phyloP scores from a whole-genome alignment of 2,329 filamentous ascomycete species.

The Incumbomyces lentus region DNA sequence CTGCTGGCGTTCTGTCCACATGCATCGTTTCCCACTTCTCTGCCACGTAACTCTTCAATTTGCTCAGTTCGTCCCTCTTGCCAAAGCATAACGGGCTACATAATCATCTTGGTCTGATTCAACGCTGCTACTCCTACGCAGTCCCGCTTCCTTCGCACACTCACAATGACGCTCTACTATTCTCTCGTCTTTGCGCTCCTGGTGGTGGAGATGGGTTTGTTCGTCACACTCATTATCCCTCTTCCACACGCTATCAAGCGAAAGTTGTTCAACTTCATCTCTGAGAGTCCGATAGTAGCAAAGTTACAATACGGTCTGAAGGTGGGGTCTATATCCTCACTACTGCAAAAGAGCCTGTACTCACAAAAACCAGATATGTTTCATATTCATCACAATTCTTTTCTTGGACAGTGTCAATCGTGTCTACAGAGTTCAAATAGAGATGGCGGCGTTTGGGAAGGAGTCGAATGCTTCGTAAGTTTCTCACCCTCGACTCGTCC shows the following conservation, averaged over 20 bases:
- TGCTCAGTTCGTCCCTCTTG: no score
- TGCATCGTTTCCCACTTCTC: neutral
- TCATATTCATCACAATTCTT: constrained; percentile 96
- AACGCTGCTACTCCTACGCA: neutral
- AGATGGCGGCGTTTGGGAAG: constrained; percentile 65
- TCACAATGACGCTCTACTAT: constrained; percentile 55
- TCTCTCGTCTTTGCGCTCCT: constrained; percentile 39
- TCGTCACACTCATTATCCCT: constrained; percentile 53
- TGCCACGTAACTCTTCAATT: no score
- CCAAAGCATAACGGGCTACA: no score
- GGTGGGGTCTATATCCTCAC: constrained; percentile 41
- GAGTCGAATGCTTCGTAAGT: constrained; percentile 44
- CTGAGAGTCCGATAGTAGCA: constrained; percentile 71
- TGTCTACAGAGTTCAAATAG: constrained; percentile 91
- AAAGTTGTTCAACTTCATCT: constrained; percentile 92
- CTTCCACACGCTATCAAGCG: constrained; percentile 79
- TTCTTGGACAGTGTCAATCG: constrained; percentile 95
- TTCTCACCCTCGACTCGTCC: neutral
- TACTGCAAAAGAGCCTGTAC: constrained; percentile 1
- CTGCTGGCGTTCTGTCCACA: neutral
- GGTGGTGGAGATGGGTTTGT: constrained; percentile 41
- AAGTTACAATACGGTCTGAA: constrained; percentile 97
- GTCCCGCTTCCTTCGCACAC: neutral
- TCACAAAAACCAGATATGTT: constrained; percentile 59
- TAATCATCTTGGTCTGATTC: no score